A percentile compares a stretch with the other conserved stretches of the same genome.
Conservation (phyloP, 1,284 basidiomycete species). For the Austroboletus novae-zelandiae region DNA sequence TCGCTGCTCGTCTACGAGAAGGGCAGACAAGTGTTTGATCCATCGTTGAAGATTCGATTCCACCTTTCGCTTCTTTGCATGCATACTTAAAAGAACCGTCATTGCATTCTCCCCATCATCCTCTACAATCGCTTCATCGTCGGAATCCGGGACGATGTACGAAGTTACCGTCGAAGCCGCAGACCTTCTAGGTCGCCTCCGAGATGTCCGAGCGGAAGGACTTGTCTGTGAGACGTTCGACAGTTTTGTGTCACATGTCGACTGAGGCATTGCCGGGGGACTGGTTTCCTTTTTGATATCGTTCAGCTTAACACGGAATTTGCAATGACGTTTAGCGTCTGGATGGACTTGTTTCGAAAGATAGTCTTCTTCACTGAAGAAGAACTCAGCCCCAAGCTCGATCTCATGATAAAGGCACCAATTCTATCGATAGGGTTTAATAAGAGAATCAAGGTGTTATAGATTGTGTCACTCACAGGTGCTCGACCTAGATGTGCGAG, state of each 20-base stretch:
- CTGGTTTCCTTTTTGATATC: slow-evolving; percentile 47
- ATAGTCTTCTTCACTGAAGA: slow-evolving; percentile 60
- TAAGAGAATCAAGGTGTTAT: not conserved
- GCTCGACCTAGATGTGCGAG: slow-evolving; percentile 60
- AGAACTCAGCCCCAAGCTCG: slow-evolving; percentile 63
- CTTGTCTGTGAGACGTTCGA: slow-evolving; percentile 6
- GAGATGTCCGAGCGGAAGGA: slow-evolving; percentile 28
- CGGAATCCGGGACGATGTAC: slow-evolving; percentile 67
- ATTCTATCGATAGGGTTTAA: slow-evolving; percentile 36
- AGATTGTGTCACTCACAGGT: slow-evolving; percentile 43
- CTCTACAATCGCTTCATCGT: slow-evolving; percentile 59
- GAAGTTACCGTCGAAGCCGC: slow-evolving; percentile 51
- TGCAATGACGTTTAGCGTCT: slow-evolving; percentile 23
- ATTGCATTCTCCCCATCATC: slow-evolving; percentile 38
- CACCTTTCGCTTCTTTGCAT: slow-evolving; percentile 38
- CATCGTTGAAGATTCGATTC: slow-evolving; percentile 61
- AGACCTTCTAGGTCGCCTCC: slow-evolving; percentile 58
- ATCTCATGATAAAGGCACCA: slow-evolving; percentile 57
- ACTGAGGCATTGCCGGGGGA: slow-evolving; percentile 23
- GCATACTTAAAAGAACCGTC: slow-evolving; percentile 31
- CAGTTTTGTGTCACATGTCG: slow-evolving; percentile 14
- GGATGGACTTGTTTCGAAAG: slow-evolving; percentile 33
- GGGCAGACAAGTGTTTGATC: slow-evolving; percentile 57
- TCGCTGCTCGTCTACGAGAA: slow-evolving; percentile 62
- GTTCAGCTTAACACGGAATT: slow-evolving; percentile 22